Conservation (phyloP, 129 eudicot species). For the Artemisia argyi region DNA sequence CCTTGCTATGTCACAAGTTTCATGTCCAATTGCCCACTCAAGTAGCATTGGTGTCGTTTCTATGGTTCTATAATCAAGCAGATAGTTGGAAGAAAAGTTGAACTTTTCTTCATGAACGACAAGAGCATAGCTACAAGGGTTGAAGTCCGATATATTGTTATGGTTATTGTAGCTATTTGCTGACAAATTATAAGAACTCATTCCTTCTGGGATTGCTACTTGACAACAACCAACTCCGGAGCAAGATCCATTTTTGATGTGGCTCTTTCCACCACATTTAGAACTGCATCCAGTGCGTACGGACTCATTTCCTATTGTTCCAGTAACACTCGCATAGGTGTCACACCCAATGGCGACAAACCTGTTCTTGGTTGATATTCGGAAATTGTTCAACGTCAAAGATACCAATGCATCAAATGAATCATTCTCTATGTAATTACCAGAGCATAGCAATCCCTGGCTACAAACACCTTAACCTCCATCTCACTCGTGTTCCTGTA, state of each 20-base stretch:
- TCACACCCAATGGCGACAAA: conserved; percentile 34
- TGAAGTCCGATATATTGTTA: not conserved
- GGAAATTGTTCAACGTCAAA: not conserved
- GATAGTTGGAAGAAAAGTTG: conserved; percentile 8
- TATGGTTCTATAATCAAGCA: not conserved
- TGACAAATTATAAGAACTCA: not conserved
- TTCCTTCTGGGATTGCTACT: conserved; percentile 19
- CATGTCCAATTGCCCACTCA: conserved; percentile 42
- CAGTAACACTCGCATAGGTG: not conserved
- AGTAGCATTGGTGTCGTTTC: conserved; percentile 26
- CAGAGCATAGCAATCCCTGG: conserved; percentile 23
- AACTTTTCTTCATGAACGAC: conserved; percentile 10
- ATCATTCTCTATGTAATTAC: rapidly evolving
- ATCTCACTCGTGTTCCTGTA: not conserved
- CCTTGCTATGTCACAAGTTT: conserved; percentile 3
- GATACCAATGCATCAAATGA: not conserved
- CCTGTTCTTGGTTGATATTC: conserved; percentile 24
- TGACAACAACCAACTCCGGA: conserved; percentile 41
- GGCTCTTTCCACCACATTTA: not conserved
- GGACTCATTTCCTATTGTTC: not conserved
- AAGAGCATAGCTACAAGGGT: conserved; percentile 41
- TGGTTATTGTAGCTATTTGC: conserved; percentile 22
- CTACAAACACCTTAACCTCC: conserved; percentile 6
- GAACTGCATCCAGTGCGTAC: conserved; percentile 21
- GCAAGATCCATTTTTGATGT: conserved; percentile 25